Evolutionary conservation across 2,329 filamentous ascomycete genomes (phyloP).

Genomic region (Ilyonectria mors-panacis): DNA sequence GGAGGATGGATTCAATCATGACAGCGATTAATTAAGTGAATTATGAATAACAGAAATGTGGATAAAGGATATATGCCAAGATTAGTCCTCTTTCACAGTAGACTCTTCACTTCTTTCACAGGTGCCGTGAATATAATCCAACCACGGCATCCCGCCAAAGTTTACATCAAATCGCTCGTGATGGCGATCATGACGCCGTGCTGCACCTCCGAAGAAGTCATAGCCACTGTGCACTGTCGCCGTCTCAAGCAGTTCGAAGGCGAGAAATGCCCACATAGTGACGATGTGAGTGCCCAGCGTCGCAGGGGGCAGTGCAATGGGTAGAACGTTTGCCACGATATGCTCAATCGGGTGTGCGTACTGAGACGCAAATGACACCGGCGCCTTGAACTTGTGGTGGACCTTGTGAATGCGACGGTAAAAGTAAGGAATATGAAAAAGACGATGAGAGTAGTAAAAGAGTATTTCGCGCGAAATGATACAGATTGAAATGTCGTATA

Average conservation of each 20-base stretch:
- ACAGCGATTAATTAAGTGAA: background rate
- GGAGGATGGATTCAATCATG: no score
- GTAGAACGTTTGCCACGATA: slow-evolving; percentile 66
- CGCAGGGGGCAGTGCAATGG: slow-evolving; percentile 64
- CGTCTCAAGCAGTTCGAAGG: slow-evolving; percentile 65
- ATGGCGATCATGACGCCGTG: slow-evolving; percentile 69
- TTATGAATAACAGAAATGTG: background rate
- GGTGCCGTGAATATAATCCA: slow-evolving; percentile 72
- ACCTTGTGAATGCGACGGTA: slow-evolving; percentile 69
- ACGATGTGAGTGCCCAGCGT: slow-evolving; percentile 64
- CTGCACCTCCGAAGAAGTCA: slow-evolving; percentile 65
- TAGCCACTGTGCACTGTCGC: slow-evolving; percentile 71
- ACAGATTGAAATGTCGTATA: slow-evolving; percentile 59
- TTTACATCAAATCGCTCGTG: slow-evolving; percentile 70
- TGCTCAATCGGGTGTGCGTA: slow-evolving; percentile 72
- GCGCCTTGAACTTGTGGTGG: slow-evolving; percentile 70
- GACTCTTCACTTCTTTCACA: slow-evolving; percentile 42
- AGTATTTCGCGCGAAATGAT: slow-evolving; percentile 62
- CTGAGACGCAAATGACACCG: slow-evolving; percentile 68
- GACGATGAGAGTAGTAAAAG: slow-evolving; percentile 71
- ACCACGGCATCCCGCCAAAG: slow-evolving; percentile 65
- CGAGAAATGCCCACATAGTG: slow-evolving; percentile 67
- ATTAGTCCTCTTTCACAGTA: background rate
- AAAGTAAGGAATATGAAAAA: slow-evolving; percentile 64
- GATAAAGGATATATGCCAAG: background rate